Evolutionary conservation across 75 land plant genomes (phyloP).

Genomic region (Ceratopteris richardii): DNA sequence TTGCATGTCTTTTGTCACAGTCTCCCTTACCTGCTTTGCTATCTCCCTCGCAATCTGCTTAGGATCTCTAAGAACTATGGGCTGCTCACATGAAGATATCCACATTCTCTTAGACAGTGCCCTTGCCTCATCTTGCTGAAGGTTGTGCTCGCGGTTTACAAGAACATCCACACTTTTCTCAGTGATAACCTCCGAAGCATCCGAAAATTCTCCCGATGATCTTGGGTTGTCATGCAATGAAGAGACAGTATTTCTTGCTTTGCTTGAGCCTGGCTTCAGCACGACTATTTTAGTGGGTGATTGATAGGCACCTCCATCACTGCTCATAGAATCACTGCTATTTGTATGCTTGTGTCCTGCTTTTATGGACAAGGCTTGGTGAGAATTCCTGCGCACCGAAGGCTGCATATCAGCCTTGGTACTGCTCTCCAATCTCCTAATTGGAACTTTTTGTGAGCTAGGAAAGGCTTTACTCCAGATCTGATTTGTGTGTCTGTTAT

Average conservation of each 20-base stretch:
- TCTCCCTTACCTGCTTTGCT: slow-evolving; percentile 42
- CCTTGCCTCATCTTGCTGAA: slow-evolving; percentile 9
- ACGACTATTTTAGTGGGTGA: slow-evolving; percentile 74
- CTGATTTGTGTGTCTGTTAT: too few relatives aligned
- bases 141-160: background rate
- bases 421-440: too few relatives aligned
- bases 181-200: slow-evolving; percentile 10
- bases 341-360: too few relatives aligned
- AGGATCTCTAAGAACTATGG: slow-evolving; percentile 22
- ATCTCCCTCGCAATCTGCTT: slow-evolving; percentile 53
- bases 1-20: slow-evolving; percentile 20
- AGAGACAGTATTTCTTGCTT: slow-evolving; percentile 22
- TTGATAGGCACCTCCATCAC: too few relatives aligned
- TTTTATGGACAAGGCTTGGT: too few relatives aligned
- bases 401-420: too few relatives aligned
- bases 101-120: slow-evolving; percentile 10
- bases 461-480: too few relatives aligned
- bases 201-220: slow-evolving; percentile 9
- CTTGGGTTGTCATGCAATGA: slow-evolving; percentile 20
- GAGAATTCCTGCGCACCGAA: too few relatives aligned
- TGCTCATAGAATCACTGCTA: too few relatives aligned
- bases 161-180: slow-evolving; percentile 14
- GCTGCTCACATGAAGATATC: too few relatives aligned
- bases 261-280: slow-evolving; percentile 57
- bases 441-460: too few relatives aligned